Percentiles rank a stretch among this genome's conserved stretches.
Evolutionary conservation across 306 rosid species (phyloP).

Genomic region (Mucuna pruriens): DNA sequence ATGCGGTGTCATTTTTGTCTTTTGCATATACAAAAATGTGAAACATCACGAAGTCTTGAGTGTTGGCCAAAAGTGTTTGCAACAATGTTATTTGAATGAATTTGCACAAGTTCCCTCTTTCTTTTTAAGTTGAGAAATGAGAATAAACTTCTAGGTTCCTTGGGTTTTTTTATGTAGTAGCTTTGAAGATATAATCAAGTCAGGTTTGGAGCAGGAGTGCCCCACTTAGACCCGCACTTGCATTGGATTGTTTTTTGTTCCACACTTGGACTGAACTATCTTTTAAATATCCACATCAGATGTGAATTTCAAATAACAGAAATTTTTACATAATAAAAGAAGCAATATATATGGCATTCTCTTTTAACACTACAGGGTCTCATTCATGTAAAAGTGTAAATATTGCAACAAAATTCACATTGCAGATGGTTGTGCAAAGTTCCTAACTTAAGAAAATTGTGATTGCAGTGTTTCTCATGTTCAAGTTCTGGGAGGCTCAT

Average conservation of each 20-base stretch:
- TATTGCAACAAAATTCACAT: not conserved
- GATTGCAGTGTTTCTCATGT: slow-evolving; percentile 76
- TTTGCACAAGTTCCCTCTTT: not conserved
- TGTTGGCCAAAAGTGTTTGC: slow-evolving; percentile 13
- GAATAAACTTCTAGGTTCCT: not conserved
- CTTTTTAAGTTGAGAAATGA: not conserved
- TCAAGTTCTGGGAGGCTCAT: slow-evolving; percentile 62
- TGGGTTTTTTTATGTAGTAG: not conserved
- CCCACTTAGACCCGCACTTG: not conserved
- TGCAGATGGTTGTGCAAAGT: slow-evolving; percentile 17
- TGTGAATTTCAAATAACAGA: not conserved
- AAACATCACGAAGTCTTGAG: not conserved
- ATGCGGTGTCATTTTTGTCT: slow-evolving; percentile 1
- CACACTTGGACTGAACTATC: not conserved
- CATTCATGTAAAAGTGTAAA: not conserved
- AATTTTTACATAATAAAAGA: not conserved
- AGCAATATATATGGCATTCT: not conserved
- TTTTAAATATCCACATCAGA: not conserved
- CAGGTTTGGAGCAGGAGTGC: not conserved
- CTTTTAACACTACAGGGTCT: not conserved
- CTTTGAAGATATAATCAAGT: slow-evolving; percentile 1
- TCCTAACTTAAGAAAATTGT: slow-evolving; percentile 36
- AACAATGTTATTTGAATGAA: not conserved
- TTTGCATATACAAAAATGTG: not conserved
- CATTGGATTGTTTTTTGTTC: not conserved